A percentile compares a stretch with the other conserved stretches of the same genome.
These are phyloP conservation scores for Trypanosoma avium DNA, from an alignment of 208 protist genomes.

Conservation along the genomic window DNA sequence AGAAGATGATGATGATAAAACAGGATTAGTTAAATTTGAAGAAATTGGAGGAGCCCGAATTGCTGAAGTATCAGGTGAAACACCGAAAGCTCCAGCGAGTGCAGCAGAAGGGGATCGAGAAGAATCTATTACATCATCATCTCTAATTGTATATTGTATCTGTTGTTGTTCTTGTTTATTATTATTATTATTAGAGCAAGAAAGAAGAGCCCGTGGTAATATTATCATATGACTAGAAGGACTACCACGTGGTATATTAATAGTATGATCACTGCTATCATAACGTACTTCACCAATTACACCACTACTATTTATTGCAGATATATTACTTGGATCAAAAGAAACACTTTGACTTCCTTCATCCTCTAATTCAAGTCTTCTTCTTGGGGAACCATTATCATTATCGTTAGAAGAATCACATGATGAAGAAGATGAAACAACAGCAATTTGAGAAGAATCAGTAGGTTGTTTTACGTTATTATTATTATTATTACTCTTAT, in stretches of 20 bases:
- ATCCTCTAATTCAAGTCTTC: constrained; percentile 22
- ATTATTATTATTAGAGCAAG: constrained; percentile 1
- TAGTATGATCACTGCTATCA: constrained; percentile 22
- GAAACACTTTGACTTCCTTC: constrained; percentile 25
- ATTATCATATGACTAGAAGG: constrained; percentile 25
- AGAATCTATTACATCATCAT: not conserved
- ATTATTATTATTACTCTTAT: not conserved
- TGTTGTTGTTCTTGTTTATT: not conserved
- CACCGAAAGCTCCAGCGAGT: not conserved
- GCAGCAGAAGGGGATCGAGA: constrained; percentile 3
- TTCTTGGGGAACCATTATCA: constrained; percentile 11
- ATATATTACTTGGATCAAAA: not conserved
- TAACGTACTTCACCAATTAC: constrained; percentile 8
- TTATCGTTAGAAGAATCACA: too few relatives aligned
- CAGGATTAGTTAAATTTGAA: not conserved
- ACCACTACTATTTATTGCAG: not conserved
- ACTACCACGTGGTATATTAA: not conserved
- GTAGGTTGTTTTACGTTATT: not conserved
- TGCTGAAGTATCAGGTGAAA: not conserved
- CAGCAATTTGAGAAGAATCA: too few relatives aligned
- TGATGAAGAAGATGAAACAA: too few relatives aligned
- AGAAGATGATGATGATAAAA: not conserved
- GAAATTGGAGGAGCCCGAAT: not conserved
- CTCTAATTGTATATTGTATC: not conserved
- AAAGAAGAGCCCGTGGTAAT: constrained; percentile 15